A percentile compares a stretch with the other conserved stretches of the same genome.
Evolutionary conservation across 305 asterid species (phyloP).

Genomic region (Fraxinus xanthoxyloides): DNA sequence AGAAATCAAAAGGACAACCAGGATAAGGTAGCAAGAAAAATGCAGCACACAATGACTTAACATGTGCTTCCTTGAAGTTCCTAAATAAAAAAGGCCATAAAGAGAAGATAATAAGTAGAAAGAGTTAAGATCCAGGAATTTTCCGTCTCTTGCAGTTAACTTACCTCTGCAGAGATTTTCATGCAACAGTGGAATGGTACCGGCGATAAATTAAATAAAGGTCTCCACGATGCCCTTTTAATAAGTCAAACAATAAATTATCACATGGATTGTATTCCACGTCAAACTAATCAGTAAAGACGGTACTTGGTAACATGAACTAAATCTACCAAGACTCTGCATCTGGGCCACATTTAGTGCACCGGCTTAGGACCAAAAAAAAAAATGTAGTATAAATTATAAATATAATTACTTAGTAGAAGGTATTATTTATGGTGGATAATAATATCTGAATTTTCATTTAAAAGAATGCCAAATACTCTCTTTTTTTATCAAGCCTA

Average conservation of each 20-base stretch:
- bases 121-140: background rate
- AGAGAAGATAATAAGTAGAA: background rate
- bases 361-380: background rate
- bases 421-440: background rate
- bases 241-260: background rate
- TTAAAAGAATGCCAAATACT: background rate
- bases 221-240: background rate
- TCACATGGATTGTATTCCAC: background rate
- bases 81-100: background rate
- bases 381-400: background rate
- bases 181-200: background rate
- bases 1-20: slow-evolving; percentile 17
- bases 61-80: slow-evolving; percentile 1
- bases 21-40: slow-evolving; percentile 1
- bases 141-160: background rate
- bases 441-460: background rate
- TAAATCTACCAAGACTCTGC: background rate
- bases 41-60: slow-evolving; percentile 12
- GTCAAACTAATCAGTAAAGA: background rate
- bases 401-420: background rate
- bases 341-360: background rate
- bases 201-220: background rate
- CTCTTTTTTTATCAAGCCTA: background rate
- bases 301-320: background rate
- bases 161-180: background rate